These are phyloP conservation scores for Rugosomyces carneus DNA, from an alignment of 1,284 basidiomycete species.

Conservation along the genomic window DNA sequence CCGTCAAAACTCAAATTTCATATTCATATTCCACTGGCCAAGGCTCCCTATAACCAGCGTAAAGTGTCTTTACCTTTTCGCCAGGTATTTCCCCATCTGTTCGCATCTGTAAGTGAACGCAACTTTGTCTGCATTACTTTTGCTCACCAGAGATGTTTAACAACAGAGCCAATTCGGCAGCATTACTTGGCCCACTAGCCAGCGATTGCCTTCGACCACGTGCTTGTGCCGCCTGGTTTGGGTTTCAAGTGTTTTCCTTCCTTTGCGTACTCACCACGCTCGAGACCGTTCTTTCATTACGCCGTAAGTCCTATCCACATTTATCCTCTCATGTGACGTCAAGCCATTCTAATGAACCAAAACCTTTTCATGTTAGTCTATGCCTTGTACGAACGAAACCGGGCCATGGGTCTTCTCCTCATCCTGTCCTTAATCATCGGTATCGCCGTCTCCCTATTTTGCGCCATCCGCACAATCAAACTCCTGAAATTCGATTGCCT, in stretches of 20 bases:
- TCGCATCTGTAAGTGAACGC: background rate
- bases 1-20: background rate
- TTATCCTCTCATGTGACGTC: background rate
- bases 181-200: background rate
- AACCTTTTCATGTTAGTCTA: background rate
- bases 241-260: slow-evolving; percentile 4
- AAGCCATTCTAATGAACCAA: background rate
- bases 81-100: background rate
- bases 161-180: background rate
- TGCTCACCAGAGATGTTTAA: background rate
- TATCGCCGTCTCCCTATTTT: background rate
- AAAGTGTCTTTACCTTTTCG: background rate
- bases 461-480: background rate
- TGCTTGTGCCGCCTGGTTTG: slow-evolving; percentile 3
- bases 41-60: background rate
- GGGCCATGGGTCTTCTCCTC: slow-evolving; percentile 4
- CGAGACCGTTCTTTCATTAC: slow-evolving; percentile 3
- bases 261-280: slow-evolving; percentile 1
- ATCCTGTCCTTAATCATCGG: background rate
- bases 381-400: slow-evolving; percentile 4
- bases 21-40: background rate
- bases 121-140: background rate
- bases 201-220: background rate
- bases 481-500: background rate
- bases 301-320: background rate